Evolutionary conservation across 1,139 yeast genomes (phyloP).

Genomic region (Suhomyces terraborum): DNA sequence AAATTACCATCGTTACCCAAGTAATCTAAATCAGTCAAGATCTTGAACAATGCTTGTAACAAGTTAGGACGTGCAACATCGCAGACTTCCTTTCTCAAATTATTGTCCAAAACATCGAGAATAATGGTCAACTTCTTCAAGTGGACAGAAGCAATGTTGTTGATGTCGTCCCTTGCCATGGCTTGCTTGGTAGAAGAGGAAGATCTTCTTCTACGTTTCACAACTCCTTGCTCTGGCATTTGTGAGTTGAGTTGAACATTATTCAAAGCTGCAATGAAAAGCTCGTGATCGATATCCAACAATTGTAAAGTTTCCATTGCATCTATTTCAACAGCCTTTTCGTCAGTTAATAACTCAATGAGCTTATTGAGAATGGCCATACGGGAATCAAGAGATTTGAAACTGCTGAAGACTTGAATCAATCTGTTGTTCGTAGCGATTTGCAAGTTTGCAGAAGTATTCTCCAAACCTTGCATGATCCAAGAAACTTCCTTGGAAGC

Average conservation of each 20-base stretch:
- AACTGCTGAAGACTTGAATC: slow-evolving; percentile 51
- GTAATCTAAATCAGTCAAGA: slow-evolving; percentile 83
- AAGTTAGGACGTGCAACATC: slow-evolving; percentile 48
- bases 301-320: slow-evolving; percentile 54
- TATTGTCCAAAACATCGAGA: slow-evolving; percentile 72
- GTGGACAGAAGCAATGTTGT: slow-evolving; percentile 74
- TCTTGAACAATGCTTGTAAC: slow-evolving; percentile 61
- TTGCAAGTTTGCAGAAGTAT: slow-evolving; percentile 44
- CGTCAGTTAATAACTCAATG: slow-evolving; percentile 54
- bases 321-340: slow-evolving; percentile 48
- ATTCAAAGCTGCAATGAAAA: slow-evolving; percentile 52
- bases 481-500: slow-evolving; percentile 57
- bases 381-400: slow-evolving; percentile 58
- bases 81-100: slow-evolving; percentile 27
- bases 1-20: slow-evolving; percentile 88
- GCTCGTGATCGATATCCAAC: slow-evolving; percentile 45
- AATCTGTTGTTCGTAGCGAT: slow-evolving; percentile 59
- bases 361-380: slow-evolving; percentile 58
- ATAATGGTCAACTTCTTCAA: slow-evolving; percentile 75
- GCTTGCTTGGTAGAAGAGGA: slow-evolving; percentile 74
- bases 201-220: slow-evolving; percentile 79
- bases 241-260: slow-evolving; percentile 49
- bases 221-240: slow-evolving; percentile 51
- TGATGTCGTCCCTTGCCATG: slow-evolving; percentile 69
- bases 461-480: slow-evolving; percentile 53